Base-by-base conservation (phyloP, 148 eudicot genomes). In the Chenopodium suecicum region DNA sequence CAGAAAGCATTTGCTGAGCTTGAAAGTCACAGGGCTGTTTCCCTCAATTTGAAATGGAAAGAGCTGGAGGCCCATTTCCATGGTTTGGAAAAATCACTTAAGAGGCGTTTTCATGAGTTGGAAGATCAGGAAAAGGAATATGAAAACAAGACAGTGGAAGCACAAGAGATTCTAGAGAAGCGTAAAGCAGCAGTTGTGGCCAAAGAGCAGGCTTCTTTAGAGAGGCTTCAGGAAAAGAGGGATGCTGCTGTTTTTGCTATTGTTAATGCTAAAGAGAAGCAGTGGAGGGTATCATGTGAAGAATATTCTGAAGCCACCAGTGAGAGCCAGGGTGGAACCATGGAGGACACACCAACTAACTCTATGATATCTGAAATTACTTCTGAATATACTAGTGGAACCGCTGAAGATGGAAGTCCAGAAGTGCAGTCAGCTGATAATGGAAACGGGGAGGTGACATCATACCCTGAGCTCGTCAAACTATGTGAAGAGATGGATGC, bases 1-100 rank as follows among this genome's bases (percentile, higher is more conserved):
- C 99, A 97, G 90, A 94, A 94, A 86, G 98, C 99, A 84, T 97
- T 97, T 86, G 92, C 98, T 78, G 99, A 97, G 88, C 98, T 97
- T 58, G 97, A 94, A 91, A 92, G 97, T 84, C 92, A 90, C 80
- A 92, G 98, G 50, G 96, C 98, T n/a, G 81, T 94, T 44, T 89
- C 97, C 80, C 90, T 97, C 13, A 97, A 97, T 86, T 77, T 94
- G 86, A 92, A 97, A 93, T 97, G 99, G 99, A 88, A 94, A 88
- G 97, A 94, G 87, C 91, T 97, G 76, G 99, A 97, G 83, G 98
- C 93, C 75, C 99, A 97, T 84, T 97, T 97, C 86, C 90, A 97
- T 81, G 99, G 99, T 74, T 91, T 97, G 50, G 94, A 97, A 83
- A 97, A 94, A 86, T 97, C 99, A 76, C 78, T 97, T 85, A 97